Conservation (phyloP, 2,329 filamentous ascomycete genomes). For the Orbilia quercus region DNA sequence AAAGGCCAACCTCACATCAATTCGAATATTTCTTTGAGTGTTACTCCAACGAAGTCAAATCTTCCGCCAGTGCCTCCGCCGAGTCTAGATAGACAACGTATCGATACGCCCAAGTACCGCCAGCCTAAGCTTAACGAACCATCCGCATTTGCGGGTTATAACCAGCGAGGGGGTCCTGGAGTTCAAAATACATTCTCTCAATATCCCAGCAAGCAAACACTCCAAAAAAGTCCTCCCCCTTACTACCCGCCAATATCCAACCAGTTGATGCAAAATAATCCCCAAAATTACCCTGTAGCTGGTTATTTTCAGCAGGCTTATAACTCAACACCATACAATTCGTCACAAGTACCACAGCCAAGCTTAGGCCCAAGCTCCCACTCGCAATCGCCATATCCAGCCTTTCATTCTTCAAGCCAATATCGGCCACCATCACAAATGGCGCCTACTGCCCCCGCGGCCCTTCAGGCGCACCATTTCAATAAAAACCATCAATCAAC, state of each 20-base stretch:
- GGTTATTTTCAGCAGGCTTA: slow-evolving; percentile 8
- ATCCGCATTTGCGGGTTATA: neutral
- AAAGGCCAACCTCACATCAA: neutral
- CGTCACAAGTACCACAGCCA: neutral
- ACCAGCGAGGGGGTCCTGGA: slow-evolving; percentile 16
- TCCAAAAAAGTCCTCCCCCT: slow-evolving; percentile 6
- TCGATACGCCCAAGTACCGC: slow-evolving; percentile 2
- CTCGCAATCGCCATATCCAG: neutral
- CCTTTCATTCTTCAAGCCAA: neutral
- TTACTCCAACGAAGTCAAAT: neutral
- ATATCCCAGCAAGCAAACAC: slow-evolving; percentile 1
- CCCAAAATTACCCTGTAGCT: neutral
- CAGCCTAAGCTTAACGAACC: slow-evolving; percentile 4
- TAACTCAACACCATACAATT: slow-evolving; percentile 3
- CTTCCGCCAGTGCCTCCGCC: neutral
- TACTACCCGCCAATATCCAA: slow-evolving; percentile 13
- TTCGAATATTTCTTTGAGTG: neutral
- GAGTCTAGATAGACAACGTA: neutral
- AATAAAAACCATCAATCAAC: slow-evolving; percentile 19
- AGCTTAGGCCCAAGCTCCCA: neutral
- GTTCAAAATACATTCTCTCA: neutral
- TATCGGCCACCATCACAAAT: neutral
- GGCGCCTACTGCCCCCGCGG: too few species aligned
- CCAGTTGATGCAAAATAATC: slow-evolving; percentile 13
- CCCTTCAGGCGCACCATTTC: slow-evolving; percentile 1